Evolutionary conservation across 148 eudicot genomes (phyloP), one percentile per base, ranked within the genome.

Genomic region (Chenopodium album): DNA sequence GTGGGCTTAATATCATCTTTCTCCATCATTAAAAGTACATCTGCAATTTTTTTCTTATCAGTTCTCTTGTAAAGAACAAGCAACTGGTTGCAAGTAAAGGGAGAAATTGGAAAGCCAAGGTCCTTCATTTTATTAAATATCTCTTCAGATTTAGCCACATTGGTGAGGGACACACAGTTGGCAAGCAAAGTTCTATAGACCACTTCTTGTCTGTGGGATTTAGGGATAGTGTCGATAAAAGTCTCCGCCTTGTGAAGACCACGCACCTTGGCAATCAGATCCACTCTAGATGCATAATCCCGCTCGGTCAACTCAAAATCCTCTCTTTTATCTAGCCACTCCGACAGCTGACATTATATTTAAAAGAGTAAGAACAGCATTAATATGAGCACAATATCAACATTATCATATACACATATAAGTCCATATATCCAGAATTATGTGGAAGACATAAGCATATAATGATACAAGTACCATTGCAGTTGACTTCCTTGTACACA

Each of bases 111-210:
- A 59, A 94, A 88, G 65, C 83, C 87, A 10, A 91, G 84, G 78
- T 85, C 86, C 88, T 89, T 94, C 97, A 96, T 96, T 83, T 89
- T 90, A 82, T 91, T 92, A 84, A 92, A 96, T 23, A 94, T 83
- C 76, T 84, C 86, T 88, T 96, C 98, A 7, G 99, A 82, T 89
- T 94, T 96, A 80, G 82, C 80, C 79, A 81, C 70, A 44, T 90
- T 75, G 82, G n/a, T 76, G 72, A 63, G 17, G 13, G 80, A 31
- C 66, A 90, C 92, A 81, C 85, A 88, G 85, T 90, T 96, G 23
- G 95, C 92, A 65, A 94, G 86, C 37, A 90, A 89, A 56, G 93
- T 90, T 78, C 94, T 85, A 84, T 96, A 94, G 48, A 90, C 76
- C 64, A 87, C 17, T 82, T 92, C 97, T 34, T 83, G 84, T 85